These are phyloP conservation scores for Pulveroboletus ravenelii DNA, from an alignment of 768 basidiomycete species.

Conservation along the genomic window DNA sequence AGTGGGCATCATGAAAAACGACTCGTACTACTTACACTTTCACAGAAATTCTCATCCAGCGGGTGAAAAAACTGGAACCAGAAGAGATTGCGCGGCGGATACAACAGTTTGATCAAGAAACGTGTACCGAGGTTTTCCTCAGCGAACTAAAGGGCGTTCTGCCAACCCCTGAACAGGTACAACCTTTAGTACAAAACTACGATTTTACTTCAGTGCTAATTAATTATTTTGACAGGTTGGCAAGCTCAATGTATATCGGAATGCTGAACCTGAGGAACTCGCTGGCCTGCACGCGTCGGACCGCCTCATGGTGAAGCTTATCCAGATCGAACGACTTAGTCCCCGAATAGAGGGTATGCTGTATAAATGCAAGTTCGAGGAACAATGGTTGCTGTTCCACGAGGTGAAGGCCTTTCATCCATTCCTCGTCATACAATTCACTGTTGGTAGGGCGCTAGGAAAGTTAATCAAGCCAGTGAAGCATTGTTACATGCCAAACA, in stretches of 20 bases:
- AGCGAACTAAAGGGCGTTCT: slow-evolving; percentile 83
- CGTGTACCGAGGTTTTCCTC: slow-evolving; percentile 86
- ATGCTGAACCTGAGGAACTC: slow-evolving; percentile 81
- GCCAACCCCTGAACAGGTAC: slow-evolving; percentile 86
- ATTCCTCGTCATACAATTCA: slow-evolving; percentile 1
- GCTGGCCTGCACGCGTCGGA: slow-evolving; percentile 90
- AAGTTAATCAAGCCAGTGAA: slow-evolving; percentile 76
- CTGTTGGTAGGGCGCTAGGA: slow-evolving; percentile 62
- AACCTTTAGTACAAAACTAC: not conserved
- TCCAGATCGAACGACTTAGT: slow-evolving; percentile 85
- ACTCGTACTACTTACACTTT: not conserved
- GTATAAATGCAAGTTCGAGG: slow-evolving; percentile 84
- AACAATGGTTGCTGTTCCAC: slow-evolving; percentile 75
- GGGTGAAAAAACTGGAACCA: slow-evolving; percentile 75
- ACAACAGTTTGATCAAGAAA: slow-evolving; percentile 77
- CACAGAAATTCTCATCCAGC: slow-evolving; percentile 88
- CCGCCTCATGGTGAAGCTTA: slow-evolving; percentile 93
- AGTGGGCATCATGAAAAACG: not conserved
- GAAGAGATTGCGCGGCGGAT: slow-evolving; percentile 84
- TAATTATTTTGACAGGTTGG: slow-evolving; percentile 51
- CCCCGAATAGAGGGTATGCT: slow-evolving; percentile 96
- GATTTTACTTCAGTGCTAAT: not conserved
- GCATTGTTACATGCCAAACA: slow-evolving; percentile 74
- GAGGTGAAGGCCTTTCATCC: slow-evolving; percentile 46
- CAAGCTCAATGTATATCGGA: slow-evolving; percentile 85